phyloP scores from a whole-genome alignment of 768 basidiomycete species.

The Leccinum ochraceum region DNA sequence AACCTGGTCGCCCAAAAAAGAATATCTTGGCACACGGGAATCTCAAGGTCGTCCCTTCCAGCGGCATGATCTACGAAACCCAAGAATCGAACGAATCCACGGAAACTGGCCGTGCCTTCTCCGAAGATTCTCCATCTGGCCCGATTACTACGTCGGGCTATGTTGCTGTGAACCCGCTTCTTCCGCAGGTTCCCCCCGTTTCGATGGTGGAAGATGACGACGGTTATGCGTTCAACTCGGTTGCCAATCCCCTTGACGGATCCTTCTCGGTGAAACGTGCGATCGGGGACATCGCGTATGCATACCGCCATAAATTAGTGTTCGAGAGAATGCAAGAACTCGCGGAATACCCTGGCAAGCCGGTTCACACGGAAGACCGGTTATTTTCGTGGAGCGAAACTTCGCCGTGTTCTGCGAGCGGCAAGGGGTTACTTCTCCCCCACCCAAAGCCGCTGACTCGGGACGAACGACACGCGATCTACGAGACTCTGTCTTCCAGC shows the following conservation, averaged over 20 bases:
- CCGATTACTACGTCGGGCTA: constrained; percentile 12
- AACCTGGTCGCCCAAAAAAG: constrained; percentile 32
- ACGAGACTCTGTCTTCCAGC: constrained; percentile 49
- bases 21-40: constrained; percentile 1
- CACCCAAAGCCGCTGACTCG: constrained; percentile 37
- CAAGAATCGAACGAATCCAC: constrained; percentile 11
- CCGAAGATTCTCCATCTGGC: constrained; percentile 11
- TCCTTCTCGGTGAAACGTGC: constrained; percentile 28
- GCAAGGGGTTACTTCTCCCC: constrained; percentile 17
- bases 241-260: constrained; percentile 25
- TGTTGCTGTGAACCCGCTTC: constrained; percentile 32
- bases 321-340: constrained; percentile 32
- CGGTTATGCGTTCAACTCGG: constrained; percentile 16
- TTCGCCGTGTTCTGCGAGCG: constrained; percentile 24
- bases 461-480: constrained; percentile 51
- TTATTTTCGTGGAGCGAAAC: constrained; percentile 15
- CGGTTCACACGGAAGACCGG: constrained; percentile 11
- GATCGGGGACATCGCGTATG: constrained; percentile 32
- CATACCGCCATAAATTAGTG: constrained; percentile 26
- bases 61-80: constrained; percentile 8
- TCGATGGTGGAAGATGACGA: constrained; percentile 9
- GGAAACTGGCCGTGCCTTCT: constrained; percentile 5
- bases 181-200: constrained; percentile 5
- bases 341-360: constrained; percentile 16
- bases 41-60: constrained; percentile 7